Conservation (phyloP, 2,329 filamentous ascomycete species). For the Colletotrichum phormii region DNA sequence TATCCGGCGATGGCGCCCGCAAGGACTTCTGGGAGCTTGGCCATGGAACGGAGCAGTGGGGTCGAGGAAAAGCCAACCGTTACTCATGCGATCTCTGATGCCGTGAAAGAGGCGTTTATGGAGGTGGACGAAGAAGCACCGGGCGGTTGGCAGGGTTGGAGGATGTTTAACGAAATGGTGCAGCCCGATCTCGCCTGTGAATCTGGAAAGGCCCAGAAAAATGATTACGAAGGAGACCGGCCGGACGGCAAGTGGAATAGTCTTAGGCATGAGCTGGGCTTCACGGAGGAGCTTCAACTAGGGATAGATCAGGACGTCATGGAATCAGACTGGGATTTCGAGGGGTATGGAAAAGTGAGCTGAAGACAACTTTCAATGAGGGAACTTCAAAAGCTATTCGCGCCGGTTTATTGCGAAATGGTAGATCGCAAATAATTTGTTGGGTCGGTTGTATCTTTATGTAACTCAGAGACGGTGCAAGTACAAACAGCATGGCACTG, state of each 20-base stretch:
- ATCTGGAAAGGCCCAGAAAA: not conserved
- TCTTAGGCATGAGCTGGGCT: not conserved
- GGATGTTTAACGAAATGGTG: constrained; percentile 45
- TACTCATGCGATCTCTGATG: constrained; percentile 37
- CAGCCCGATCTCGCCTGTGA: constrained; percentile 20
- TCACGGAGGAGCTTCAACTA: not conserved
- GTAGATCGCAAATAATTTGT: no score
- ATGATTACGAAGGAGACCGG: no score
- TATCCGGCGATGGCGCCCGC: not conserved
- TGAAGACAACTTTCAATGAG: not conserved
- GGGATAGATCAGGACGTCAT: not conserved
- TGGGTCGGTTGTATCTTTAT: no score
- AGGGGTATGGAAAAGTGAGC: not conserved
- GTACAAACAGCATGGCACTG: no score
- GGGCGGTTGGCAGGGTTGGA: constrained; percentile 43
- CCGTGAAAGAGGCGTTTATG: constrained; percentile 44
- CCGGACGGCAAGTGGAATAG: not conserved
- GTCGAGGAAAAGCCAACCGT: not conserved
- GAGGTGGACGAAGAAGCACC: constrained; percentile 45
- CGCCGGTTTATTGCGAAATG: no score
- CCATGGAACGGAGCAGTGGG: not conserved
- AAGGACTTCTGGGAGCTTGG: not conserved
- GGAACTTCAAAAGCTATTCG: no score
- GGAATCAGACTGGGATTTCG: constrained; percentile 34
- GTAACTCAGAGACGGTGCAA: no score